These are phyloP conservation scores for Eustoma russellianum DNA, from an alignment of 257 asterid species.

Conservation along the genomic window DNA sequence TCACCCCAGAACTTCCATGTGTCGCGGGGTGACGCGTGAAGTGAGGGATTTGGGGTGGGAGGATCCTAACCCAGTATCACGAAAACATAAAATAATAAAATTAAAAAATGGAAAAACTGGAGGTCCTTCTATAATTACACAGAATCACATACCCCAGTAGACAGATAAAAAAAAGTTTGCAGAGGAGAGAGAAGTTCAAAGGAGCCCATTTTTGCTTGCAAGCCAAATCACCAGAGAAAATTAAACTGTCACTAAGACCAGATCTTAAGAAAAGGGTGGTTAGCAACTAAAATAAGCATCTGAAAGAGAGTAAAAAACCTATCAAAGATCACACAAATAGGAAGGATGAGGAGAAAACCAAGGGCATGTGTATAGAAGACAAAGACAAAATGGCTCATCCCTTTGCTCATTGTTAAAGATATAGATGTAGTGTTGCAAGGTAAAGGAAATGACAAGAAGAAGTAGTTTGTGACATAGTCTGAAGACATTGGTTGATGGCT, in stretches of 20 bases:
- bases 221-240: no score
- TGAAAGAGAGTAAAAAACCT: slow-evolving; percentile 9
- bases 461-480: no score
- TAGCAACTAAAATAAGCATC: neutral
- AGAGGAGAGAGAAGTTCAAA: slow-evolving; percentile 5
- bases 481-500: no score
- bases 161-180: slow-evolving; percentile 24
- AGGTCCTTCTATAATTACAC: no score
- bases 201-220: slow-evolving; percentile 27
- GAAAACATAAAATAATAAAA: no score
- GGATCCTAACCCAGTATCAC: no score
- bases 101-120: neutral
- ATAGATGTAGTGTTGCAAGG: no score
- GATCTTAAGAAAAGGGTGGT: neutral
- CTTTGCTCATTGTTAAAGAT: slow-evolving; percentile 28
- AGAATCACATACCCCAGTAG: slow-evolving; percentile 20
- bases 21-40: no score
- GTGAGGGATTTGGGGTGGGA: no score
- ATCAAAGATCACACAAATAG: slow-evolving; percentile 19
- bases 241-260: neutral
- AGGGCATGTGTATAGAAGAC: slow-evolving; percentile 27
- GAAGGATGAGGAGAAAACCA: slow-evolving; percentile 22
- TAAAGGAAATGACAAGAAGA: no score
- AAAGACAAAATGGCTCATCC: slow-evolving; percentile 22
- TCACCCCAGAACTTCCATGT: no score